phyloP scores from a whole-genome alignment of 139 green algal genomes.

The Coelastrella sp. region DNA sequence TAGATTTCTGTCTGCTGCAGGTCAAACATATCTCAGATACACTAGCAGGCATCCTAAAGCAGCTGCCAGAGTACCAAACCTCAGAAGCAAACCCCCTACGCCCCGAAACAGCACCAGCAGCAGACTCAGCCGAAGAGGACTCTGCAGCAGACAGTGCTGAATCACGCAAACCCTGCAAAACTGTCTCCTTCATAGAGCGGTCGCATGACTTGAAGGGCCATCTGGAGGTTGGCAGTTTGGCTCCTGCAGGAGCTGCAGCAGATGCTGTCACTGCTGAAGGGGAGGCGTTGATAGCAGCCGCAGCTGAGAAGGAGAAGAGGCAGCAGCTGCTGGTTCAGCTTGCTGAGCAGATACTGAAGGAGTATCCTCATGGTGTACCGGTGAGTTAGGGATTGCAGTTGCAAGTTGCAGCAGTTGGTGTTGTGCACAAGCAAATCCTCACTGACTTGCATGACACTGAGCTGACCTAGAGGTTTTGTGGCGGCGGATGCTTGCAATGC shows the following conservation, averaged over 20 bases:
- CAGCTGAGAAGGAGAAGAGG: not conserved
- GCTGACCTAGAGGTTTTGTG: too few relatives aligned
- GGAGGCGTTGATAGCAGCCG: not conserved
- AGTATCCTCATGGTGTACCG: slow-evolving; percentile 38
- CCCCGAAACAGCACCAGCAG: slow-evolving; percentile 10
- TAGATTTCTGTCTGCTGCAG: not conserved
- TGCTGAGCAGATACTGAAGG: not conserved
- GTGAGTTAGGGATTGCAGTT: not conserved
- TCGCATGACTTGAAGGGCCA: not conserved
- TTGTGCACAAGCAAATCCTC: too few relatives aligned
- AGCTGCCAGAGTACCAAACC: slow-evolving; percentile 24
- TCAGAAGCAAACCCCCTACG: slow-evolving; percentile 7
- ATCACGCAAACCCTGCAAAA: not conserved
- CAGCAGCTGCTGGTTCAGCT: slow-evolving; percentile 26
- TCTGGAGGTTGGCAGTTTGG: slow-evolving; percentile 17
- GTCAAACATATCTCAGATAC: not conserved
- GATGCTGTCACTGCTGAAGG: not conserved
- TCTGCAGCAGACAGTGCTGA: not conserved
- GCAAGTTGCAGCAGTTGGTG: too few relatives aligned
- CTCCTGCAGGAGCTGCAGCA: not conserved
- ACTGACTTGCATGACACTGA: too few relatives aligned
- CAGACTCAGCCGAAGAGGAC: not conserved
- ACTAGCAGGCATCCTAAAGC: slow-evolving; percentile 18
- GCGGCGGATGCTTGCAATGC: too few relatives aligned
- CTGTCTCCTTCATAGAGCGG: not conserved